Evolutionary conservation across 164 flowering plant species (phyloP), one percentile per base, ranked within the genome.

Genomic region (Piper betle): DNA sequence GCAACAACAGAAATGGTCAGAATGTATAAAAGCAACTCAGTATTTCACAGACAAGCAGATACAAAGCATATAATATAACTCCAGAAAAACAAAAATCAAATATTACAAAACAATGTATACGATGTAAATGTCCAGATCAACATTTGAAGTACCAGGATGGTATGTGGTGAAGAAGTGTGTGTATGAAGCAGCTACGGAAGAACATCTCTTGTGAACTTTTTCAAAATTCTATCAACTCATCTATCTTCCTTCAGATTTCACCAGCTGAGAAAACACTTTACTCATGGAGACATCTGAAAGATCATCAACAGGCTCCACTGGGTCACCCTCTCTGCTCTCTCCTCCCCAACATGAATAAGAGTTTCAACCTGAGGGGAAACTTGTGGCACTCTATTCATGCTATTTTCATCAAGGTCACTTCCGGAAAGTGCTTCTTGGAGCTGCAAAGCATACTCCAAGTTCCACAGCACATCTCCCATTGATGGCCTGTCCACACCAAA

Each of bases 401-500:
- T 74, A 52, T 74, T 73, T 41, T 63, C 82, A 55, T 62, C 71
- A 18, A 55, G 60, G 39, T 66, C 71, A 41, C 46, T 58, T 33
- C 11, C 66, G 25, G 40, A 52, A 53, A 57, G 58, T 46, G 53
- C 63, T 81, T 73, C 76, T 65, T 83, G 81, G 62, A 87, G 81
- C 54, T 82, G 91, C 58, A 88, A 83, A 3, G 81, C 83, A 59
- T 53, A 79, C 70, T 88, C 97, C 69, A 91, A 69, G 58, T 91
- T 86, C 97, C 97, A 91, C 56, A 91, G 62, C 15, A 91, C 85
- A 62, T 91, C 87, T 65, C 91, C 97, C 93, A 86, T 86, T 3
- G 96, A 59, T 17, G 97, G 96, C 10, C 97, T 72, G 61, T 84
- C 79, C 15, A 73, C 70, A n/a, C 93, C 89, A 43, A 59, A 65